Percentiles rank a stretch among this genome's conserved stretches.
Conservation (phyloP, 345 rosid genomes). For the Adansonia digitata region DNA sequence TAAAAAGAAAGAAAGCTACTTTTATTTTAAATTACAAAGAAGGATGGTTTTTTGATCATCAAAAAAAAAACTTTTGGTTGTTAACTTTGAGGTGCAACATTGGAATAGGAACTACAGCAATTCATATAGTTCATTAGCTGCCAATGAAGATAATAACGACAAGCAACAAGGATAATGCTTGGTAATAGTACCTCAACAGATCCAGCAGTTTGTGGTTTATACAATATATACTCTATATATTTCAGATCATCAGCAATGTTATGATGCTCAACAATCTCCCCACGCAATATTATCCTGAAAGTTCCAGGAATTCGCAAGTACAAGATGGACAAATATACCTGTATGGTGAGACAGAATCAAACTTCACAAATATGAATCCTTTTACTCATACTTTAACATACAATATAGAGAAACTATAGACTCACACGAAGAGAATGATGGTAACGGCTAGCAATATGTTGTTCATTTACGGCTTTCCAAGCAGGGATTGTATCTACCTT, state of each 20-base stretch:
- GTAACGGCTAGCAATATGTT: constrained; percentile 60
- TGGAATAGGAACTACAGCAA: not conserved
- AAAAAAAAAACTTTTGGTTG: not conserved
- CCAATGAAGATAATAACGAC: not conserved
- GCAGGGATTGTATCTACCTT: constrained; percentile 31
- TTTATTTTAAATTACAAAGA: not conserved
- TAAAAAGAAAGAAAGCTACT: not conserved
- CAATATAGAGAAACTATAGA: not conserved
- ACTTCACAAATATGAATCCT: constrained; percentile 3
- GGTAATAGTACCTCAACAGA: constrained; percentile 45
- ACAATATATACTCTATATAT: constrained; percentile 70
- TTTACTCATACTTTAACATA: not conserved
- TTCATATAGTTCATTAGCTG: constrained; percentile 3
- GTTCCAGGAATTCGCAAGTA: constrained; percentile 73
- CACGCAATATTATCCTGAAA: constrained; percentile 72
- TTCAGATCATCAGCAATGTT: constrained; percentile 87
- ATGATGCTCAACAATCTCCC: constrained; percentile 64
- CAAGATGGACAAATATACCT: constrained; percentile 82
- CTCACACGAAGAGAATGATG: constrained; percentile 83
- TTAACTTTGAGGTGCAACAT: not conserved
- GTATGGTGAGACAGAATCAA: constrained; percentile 11
- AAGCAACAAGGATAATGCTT: not conserved
- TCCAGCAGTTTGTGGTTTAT: constrained; percentile 72
- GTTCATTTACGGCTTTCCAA: constrained; percentile 50
- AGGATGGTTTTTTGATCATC: not conserved